Conservation (phyloP, 2,329 filamentous ascomycete species). For the Bisporella sp. region DNA sequence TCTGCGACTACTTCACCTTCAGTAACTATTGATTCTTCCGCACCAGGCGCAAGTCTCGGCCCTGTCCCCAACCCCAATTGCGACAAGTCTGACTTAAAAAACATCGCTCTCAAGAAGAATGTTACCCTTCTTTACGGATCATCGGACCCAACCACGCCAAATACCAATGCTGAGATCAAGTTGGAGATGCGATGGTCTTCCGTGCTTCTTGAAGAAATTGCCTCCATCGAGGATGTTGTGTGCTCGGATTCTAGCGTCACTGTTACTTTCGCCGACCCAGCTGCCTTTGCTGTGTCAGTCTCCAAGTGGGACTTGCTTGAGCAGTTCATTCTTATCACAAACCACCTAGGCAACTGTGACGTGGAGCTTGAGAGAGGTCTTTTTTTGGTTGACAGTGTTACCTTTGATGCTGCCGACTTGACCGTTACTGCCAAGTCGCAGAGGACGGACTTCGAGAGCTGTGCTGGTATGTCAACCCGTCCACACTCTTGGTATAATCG, state of each 20-base stretch:
- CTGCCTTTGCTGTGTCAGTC: constrained; percentile 18
- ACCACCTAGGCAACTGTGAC: constrained; percentile 35
- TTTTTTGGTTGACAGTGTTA: constrained; percentile 28
- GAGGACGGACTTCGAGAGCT: constrained; percentile 27
- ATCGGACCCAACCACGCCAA: too few relatives aligned
- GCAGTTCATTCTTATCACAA: constrained; percentile 34
- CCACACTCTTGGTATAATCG: too few relatives aligned
- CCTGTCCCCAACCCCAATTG: too few relatives aligned
- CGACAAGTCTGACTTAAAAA: too few relatives aligned
- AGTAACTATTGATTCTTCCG: too few relatives aligned
- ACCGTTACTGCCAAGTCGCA: constrained; percentile 27
- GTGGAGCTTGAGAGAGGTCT: constrained; percentile 32
- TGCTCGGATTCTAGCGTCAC: constrained; percentile 21
- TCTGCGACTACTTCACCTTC: too few relatives aligned
- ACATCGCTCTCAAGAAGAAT: too few relatives aligned
- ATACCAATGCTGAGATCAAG: too few relatives aligned
- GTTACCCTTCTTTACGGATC: too few relatives aligned
- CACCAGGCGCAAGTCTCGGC: too few relatives aligned
- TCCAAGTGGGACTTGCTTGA: constrained; percentile 17
- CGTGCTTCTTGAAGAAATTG: constrained; percentile 7
- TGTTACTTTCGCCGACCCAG: constrained; percentile 20
- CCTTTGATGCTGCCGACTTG: constrained; percentile 21
- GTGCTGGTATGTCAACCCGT: constrained; percentile 27
- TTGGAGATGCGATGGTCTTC: too few relatives aligned
- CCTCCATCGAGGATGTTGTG: constrained; percentile 23